Evolutionary conservation across 345 rosid species (phyloP), one percentile per base, ranked within the genome.

Genomic region (Odontarrhena argentea): DNA sequence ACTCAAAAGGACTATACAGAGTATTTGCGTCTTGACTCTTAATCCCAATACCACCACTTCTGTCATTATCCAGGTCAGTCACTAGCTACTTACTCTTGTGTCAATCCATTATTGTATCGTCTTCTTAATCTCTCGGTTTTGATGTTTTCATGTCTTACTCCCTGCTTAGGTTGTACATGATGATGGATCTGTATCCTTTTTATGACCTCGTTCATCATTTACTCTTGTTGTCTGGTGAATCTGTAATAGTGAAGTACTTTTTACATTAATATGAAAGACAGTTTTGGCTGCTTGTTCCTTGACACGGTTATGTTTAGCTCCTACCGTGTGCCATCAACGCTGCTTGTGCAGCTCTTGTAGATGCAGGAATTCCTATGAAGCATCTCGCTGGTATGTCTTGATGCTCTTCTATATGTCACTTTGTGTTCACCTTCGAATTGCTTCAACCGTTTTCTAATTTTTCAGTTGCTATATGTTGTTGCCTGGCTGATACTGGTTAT

Each of bases 271-370:
- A 25, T n/a, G 5, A 14, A 51, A 59, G 49, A 34, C 24, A 22
- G 11, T 0, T 12, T 48, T 59, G 42, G 36, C 13, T 47, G 41
- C 45, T 58, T 35, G 12, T 71, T 77, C 85, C 89, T 83, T 88
- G 75, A 85, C 72, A 68, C 42, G 46, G 24, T 11, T 18, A 42
- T 58, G 3, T 75, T 8, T 86, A 94, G 97, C 96, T 94, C 80
- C 81, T 91, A n/a, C 87, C 89, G 0, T 79, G 97, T 79, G 97
- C 97, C 52, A 81, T 94, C 81, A 94, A 94, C 74, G 97, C 97
- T 32, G 89, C 93, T 13, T 91, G 91, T 77, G 87, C 92, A 73
- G 97, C 97, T 30, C 96, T 94, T 71, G 88, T 94, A 9, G 99
- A 94, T 50, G 99, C 97, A 11, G 97, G 97, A 75, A 87, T 94